Percentiles rank a stretch among this genome's conserved stretches.
Evolutionary conservation across 192 early-diverging fungal genomes (phyloP).

Genomic region (Coemansia sp.): DNA sequence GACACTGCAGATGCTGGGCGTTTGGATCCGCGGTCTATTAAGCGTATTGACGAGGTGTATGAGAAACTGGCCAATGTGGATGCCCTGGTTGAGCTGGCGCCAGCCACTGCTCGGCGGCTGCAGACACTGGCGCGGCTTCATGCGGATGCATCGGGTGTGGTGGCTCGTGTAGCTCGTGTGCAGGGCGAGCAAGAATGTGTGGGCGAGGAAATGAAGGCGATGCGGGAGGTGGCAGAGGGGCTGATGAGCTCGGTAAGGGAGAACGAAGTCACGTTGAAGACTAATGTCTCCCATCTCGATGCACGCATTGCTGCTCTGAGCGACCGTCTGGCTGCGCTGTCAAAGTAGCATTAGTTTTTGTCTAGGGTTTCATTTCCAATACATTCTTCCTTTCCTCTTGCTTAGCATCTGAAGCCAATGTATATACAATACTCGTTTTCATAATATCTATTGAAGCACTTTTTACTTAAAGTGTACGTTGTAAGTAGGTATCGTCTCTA

Average conservation of each 20-base stretch:
- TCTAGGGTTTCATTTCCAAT: too few species aligned
- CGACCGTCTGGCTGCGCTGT: slow-evolving; percentile 54
- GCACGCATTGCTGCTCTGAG: slow-evolving; percentile 63
- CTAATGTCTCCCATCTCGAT: slow-evolving; percentile 67
- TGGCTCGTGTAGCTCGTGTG: slow-evolving; percentile 71
- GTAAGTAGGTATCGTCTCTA: too few species aligned
- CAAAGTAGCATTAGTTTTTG: slow-evolving; percentile 3
- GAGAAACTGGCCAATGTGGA: slow-evolving; percentile 65
- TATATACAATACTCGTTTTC: too few species aligned
- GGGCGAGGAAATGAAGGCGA: slow-evolving; percentile 61
- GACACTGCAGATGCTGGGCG: neutral
- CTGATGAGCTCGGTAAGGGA: slow-evolving; percentile 59
- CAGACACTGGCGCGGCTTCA: slow-evolving; percentile 78
- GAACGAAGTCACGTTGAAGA: slow-evolving; percentile 62
- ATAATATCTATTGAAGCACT: too few species aligned
- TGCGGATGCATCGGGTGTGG: slow-evolving; percentile 76
- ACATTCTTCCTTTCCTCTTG: too few species aligned
- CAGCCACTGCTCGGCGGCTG: slow-evolving; percentile 75
- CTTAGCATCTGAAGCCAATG: too few species aligned
- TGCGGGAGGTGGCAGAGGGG: slow-evolving; percentile 60
- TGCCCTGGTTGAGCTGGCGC: slow-evolving; percentile 73
- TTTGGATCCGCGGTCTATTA: slow-evolving; percentile 24
- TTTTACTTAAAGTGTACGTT: too few species aligned
- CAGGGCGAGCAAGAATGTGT: slow-evolving; percentile 69
- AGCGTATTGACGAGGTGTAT: slow-evolving; percentile 43